Percentiles rank a stretch among this genome's conserved stretches.
These are phyloP conservation scores for Angomonas ambiguus DNA, from an alignment of 208 protist species.

Conservation along the genomic window DNA sequence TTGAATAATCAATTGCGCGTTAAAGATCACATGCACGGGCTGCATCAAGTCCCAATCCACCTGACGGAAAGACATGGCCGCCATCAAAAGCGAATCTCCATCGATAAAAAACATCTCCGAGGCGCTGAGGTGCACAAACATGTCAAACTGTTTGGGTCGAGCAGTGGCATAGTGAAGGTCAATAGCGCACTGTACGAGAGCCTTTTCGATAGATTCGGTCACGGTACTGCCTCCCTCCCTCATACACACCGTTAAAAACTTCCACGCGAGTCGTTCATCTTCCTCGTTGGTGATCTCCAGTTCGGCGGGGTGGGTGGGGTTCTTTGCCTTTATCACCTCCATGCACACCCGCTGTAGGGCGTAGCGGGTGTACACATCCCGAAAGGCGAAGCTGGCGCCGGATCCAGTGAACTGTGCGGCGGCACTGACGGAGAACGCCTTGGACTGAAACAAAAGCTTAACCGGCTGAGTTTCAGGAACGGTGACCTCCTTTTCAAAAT, in stretches of 20 bases:
- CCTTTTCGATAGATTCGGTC: conserved; percentile 29
- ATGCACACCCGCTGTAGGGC: conserved; percentile 25
- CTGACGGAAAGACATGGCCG: conserved; percentile 58
- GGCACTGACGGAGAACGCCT: conserved; percentile 24
- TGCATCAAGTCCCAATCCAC: conserved; percentile 89
- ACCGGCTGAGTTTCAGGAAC: conserved; percentile 41
- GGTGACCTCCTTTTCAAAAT: conserved; percentile 46
- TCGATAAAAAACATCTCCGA: conserved; percentile 92
- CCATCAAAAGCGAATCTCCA: conserved; percentile 86
- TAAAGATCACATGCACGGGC: conserved; percentile 82
- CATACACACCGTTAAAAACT: conserved; percentile 56
- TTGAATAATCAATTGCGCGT: conserved; percentile 74
- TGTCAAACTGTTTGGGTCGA: conserved; percentile 83
- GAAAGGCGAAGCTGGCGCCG: conserved; percentile 7
- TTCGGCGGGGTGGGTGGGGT: conserved; percentile 7
- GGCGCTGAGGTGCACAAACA: conserved; percentile 87
- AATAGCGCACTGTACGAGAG: conserved; percentile 41
- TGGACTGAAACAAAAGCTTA: conserved; percentile 45
- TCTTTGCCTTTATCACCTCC: conserved; percentile 28
- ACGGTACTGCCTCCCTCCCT: conserved; percentile 20
- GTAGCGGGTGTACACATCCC: conserved; percentile 21
- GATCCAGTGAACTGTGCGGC: conserved; percentile 4
- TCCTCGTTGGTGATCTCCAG: conserved; percentile 50
- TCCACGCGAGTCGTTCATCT: conserved; percentile 75
- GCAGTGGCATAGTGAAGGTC: conserved; percentile 75